Conservation (phyloP, 2,329 filamentous ascomycete genomes). For the Myriosclerotinia scirpicola region DNA sequence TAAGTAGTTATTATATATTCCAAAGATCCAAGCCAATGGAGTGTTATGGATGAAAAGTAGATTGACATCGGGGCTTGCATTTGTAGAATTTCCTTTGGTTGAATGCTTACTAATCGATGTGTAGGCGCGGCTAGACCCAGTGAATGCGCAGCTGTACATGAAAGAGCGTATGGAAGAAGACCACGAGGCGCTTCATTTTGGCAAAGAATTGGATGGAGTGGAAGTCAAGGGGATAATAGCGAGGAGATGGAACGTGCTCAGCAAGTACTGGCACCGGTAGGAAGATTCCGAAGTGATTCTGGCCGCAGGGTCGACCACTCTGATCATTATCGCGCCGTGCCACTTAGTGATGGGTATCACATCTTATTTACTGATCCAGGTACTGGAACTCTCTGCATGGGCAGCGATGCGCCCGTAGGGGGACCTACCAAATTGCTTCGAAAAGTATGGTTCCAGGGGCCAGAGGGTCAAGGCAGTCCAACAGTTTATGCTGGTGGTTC, state of each 20-base stretch:
- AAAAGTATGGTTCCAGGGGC: conserved; percentile 53
- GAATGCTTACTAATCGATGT: neutral
- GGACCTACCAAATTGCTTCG: conserved; percentile 57
- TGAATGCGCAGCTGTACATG: conserved; percentile 34
- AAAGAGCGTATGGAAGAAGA: conserved; percentile 35
- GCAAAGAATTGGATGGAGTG: conserved; percentile 30
- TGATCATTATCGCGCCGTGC: conserved; percentile 63
- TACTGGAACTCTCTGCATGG: conserved; percentile 57
- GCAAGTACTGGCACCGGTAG: conserved; percentile 23
- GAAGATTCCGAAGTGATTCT: conserved; percentile 28
- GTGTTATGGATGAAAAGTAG: neutral
- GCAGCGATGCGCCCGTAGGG: conserved; percentile 57
- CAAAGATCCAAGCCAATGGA: neutral
- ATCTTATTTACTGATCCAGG: conserved; percentile 63
- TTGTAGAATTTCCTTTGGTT: neutral
- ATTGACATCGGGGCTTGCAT: too few relatives aligned
- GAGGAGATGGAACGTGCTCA: conserved; percentile 24
- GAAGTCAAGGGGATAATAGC: conserved; percentile 24
- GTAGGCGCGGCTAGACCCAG: conserved; percentile 47
- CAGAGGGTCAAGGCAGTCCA: conserved; percentile 44
- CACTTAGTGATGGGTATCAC: conserved; percentile 64
- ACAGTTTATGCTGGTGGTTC: conserved; percentile 56
- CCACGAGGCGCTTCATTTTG: conserved; percentile 34
- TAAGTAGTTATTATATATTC: conserved; percentile 1
- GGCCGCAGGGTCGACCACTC: conserved; percentile 37